Conservation (phyloP, 768 basidiomycete genomes). For the Symmetrospora coprosmae region DNA sequence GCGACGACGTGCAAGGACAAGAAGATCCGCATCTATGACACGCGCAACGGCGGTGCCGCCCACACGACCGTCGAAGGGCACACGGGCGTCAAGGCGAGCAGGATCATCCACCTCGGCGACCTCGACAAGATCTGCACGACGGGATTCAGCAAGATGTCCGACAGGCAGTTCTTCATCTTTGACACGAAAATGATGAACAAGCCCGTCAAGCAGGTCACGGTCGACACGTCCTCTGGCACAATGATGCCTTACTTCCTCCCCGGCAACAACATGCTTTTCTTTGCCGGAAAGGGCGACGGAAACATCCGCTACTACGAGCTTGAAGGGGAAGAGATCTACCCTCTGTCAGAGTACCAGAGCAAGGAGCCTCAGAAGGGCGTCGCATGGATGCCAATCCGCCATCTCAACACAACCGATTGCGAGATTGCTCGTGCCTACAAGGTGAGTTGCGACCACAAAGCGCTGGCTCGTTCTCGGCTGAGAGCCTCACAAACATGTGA, state of each 20-base stretch:
- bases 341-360: slow-evolving; percentile 64
- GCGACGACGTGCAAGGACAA: slow-evolving; percentile 85
- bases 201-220: slow-evolving; percentile 53
- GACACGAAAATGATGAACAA: slow-evolving; percentile 62
- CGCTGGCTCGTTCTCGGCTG: too few species aligned
- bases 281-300: slow-evolving; percentile 88
- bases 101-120: slow-evolving; percentile 83
- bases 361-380: slow-evolving; percentile 89
- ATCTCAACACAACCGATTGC: slow-evolving; percentile 73
- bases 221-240: slow-evolving; percentile 86
- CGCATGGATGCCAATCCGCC: slow-evolving; percentile 86
- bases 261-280: slow-evolving; percentile 52
- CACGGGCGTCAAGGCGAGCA: slow-evolving; percentile 78
- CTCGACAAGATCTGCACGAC: slow-evolving; percentile 79
- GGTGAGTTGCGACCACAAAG: slow-evolving; percentile 44
- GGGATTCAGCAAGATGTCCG: slow-evolving; percentile 92
- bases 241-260: slow-evolving; percentile 97
- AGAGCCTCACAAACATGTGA: too few species aligned
- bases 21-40: slow-evolving; percentile 81
- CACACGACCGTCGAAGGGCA: slow-evolving; percentile 74
- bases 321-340: slow-evolving; percentile 65
- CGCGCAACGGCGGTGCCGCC: slow-evolving; percentile 65
- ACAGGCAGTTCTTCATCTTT: slow-evolving; percentile 81
- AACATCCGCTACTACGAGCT: slow-evolving; percentile 95
- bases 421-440: slow-evolving; percentile 95